Evolutionary conservation across 495 filamentous ascomycete species (phyloP), one percentile per base, ranked within the genome.

Genomic region (Rhypophila decipiens): DNA sequence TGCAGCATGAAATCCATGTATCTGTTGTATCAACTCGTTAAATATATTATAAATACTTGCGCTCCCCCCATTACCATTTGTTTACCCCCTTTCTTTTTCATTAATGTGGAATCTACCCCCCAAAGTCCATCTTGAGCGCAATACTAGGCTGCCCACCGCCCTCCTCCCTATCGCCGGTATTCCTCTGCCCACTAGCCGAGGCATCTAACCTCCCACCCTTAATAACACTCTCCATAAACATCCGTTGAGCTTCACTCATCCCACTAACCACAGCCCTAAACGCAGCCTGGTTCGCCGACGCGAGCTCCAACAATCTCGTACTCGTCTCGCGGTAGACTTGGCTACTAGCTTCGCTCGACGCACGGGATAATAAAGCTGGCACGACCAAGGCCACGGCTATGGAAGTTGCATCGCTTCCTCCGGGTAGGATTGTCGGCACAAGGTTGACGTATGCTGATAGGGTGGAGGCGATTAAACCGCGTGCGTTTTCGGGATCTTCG

Each of bases 71-170:
- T n/a, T n/a, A n/a, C n/a, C n/a, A n/a, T n/a, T n/a, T n/a, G n/a
- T n/a, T n/a, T n/a, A n/a, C n/a, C n/a, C n/a, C n/a, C n/a, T n/a
- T n/a, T n/a, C n/a, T n/a, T n/a, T n/a, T n/a, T n/a, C n/a, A n/a
- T n/a, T n/a, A n/a, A n/a, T n/a, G n/a, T n/a, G n/a, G 13, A 24
- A 8, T 13, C 13, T 17, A 39, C 38, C 38, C 42, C 29, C 76
- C 76, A 77, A 98, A 96, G 60, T 95, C 77, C 85, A 97, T 90
- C 73, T 91, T 88, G 64, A 99, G 60, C 42, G 88, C 88, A 76
- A 99, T 99, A 50, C 70, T 95, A 12, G 93, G 94, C 44, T 39
- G 35, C n/a, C 31, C 27, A 74, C 74, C 36, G 67, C 74, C 9
- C 42, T 67, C 2, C 63, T 67, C 19, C 66, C 65, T 23, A 59